Base-by-base conservation (phyloP, 331 rosid species). In the Rhamnella rubrinervis region DNA sequence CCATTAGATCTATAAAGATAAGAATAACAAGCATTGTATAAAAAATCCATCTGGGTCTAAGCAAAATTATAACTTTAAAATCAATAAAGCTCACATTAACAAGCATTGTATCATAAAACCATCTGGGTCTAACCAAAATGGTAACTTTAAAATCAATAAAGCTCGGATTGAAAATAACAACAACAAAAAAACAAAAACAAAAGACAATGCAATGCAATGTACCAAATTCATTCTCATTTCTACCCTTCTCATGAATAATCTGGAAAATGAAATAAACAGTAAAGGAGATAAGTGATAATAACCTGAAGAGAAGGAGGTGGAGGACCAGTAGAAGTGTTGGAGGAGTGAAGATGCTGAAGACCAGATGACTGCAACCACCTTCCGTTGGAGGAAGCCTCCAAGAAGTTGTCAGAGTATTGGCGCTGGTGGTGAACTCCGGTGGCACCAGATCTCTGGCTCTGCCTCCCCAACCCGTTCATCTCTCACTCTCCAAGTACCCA, bases 281-380 rank as follows among this genome's bases (percentile, higher is more conserved):
- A 23, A 20, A 57, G 7, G 9, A 9, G 19, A 60, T 31, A 26
- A 65, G 41, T 67, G 71, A 62, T 57, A 35, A 49, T 40, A 66
- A 89, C 97, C 97, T 88, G 97, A 52, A 81, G 84, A 2, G 88
- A 85, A 53, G 92, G 81, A 40, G 49, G 49, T 44, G 67, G 73
- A 78, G 65, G 61, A 25, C 65, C 75, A 18, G 75, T 77, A 18
- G 75, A 78, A 68, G 89, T 68, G 76, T 80, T 82, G 57, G 92
- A 78, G 38, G 92, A 75, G 65, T 87, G 95, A 8, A 95, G 95
- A 56, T 87, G 96, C 71, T 93, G 97, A 66, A 93, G 96, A 31
- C 97, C 98, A 59, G 98, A 88, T 1, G 97, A 87, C 72, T 95
- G 99, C 51, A 95, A 92, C 97, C 99, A 95, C 52, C 93, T 65